phyloP scores from a whole-genome alignment of 345 rosid genomes.

The Euclidium syriacum region DNA sequence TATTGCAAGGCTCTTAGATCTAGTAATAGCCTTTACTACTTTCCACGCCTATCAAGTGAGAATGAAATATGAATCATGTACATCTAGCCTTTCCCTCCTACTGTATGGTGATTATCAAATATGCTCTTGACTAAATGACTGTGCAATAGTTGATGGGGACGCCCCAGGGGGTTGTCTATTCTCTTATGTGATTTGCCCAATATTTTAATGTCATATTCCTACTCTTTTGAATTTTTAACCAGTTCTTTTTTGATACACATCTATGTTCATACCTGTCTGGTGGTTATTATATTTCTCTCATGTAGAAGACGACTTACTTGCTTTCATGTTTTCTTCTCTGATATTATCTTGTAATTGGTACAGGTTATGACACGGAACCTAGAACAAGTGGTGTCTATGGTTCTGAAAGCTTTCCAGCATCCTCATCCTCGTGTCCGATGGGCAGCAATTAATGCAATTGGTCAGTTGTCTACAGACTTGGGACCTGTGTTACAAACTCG shows the following conservation, averaged over 20 bases:
- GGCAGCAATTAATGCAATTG: slow-evolving; percentile 78
- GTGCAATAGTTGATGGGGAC: neutral
- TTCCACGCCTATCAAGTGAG: neutral
- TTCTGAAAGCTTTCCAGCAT: slow-evolving; percentile 58
- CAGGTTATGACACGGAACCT: slow-evolving; percentile 62
- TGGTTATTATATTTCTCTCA: neutral
- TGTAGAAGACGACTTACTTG: neutral
- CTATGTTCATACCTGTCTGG: neutral
- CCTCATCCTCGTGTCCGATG: slow-evolving; percentile 69
- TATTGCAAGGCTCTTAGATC: neutral
- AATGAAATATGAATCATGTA: neutral
- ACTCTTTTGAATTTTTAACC: neutral
- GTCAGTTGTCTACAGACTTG: slow-evolving; percentile 67
- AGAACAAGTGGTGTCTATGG: slow-evolving; percentile 60
- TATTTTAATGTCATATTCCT: neutral
- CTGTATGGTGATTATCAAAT: neutral
- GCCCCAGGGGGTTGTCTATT: no score
- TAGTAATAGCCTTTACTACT: neutral
- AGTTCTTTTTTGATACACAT: neutral
- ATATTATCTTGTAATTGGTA: neutral
- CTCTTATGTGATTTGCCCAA: neutral
- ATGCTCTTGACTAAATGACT: neutral
- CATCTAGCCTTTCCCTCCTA: neutral
- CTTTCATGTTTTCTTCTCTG: neutral
- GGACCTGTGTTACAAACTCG: slow-evolving; percentile 70